Conservation (phyloP, 352 stramenopile species). For the Blastocystis sp. region DNA sequence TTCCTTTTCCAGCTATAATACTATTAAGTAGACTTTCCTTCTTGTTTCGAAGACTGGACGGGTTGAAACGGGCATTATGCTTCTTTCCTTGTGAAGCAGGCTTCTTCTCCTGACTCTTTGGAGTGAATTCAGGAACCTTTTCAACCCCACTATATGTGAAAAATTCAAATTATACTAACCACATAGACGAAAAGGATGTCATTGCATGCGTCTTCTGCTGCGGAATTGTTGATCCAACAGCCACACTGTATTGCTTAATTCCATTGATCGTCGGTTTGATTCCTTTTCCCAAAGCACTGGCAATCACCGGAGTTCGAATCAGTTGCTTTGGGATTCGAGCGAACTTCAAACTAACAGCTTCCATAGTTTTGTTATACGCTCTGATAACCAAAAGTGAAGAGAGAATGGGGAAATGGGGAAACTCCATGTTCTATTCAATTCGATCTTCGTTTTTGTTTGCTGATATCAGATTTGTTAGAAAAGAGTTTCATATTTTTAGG, state of each 20-base stretch:
- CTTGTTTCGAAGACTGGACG: background rate
- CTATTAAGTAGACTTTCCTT: constrained; percentile 43
- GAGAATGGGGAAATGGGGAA: constrained; percentile 32
- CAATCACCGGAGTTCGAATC: background rate
- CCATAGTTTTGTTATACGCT: background rate
- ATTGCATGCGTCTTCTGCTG: background rate
- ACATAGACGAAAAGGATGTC: constrained; percentile 42
- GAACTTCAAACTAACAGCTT: constrained; percentile 41
- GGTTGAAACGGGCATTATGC: constrained; percentile 4
- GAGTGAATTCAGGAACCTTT: constrained; percentile 31
- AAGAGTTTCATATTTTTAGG: too few species aligned
- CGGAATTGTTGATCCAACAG: background rate
- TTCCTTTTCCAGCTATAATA: constrained; percentile 28
- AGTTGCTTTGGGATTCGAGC: constrained; percentile 37
- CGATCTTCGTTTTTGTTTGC: background rate
- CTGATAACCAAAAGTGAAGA: constrained; percentile 18
- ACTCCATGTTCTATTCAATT: background rate
- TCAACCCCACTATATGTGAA: constrained; percentile 37
- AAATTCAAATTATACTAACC: background rate
- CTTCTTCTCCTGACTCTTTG: constrained; percentile 29
- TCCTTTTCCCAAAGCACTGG: background rate
- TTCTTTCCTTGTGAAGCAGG: background rate
- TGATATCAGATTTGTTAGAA: too few species aligned
- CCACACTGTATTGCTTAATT: constrained; percentile 9
- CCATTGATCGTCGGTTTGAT: constrained; percentile 35